Conservation (phyloP, 2,329 filamentous ascomycete species). For the Exserohilum rostratum region DNA sequence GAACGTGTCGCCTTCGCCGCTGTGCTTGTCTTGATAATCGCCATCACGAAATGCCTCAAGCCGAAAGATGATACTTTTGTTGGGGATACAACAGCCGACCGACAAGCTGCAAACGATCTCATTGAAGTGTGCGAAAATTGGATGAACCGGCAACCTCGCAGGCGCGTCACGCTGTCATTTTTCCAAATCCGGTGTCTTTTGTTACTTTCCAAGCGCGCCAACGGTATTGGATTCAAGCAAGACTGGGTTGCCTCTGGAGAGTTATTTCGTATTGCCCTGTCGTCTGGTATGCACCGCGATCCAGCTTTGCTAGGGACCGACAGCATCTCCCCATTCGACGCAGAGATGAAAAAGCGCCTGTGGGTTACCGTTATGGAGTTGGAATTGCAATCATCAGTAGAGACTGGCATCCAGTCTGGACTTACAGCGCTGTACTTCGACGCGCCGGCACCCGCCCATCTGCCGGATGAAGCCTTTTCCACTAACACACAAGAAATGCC, state of each 20-base stretch:
- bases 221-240: conserved; percentile 60
- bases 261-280: conserved; percentile 59
- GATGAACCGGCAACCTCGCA: conserved; percentile 56
- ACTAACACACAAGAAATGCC: conserved; percentile 31
- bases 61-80: conserved; percentile 45
- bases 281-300: conserved; percentile 60
- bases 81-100: conserved; percentile 52
- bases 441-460: conserved; percentile 55
- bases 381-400: conserved; percentile 62
- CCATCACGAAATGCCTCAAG: conserved; percentile 46
- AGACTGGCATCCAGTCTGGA: conserved; percentile 59
- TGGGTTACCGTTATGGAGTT: conserved; percentile 65
- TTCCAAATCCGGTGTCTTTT: conserved; percentile 60
- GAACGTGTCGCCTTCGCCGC: conserved; percentile 46
- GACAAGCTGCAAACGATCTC: conserved; percentile 48
- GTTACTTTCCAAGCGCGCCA: conserved; percentile 57
- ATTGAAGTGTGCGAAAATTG: conserved; percentile 52
- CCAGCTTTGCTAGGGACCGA: conserved; percentile 46
- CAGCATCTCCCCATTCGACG: conserved; percentile 50
- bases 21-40: conserved; percentile 49
- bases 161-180: conserved; percentile 57
- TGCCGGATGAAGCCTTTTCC: conserved; percentile 57
- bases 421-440: conserved; percentile 56
- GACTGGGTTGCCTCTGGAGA: conserved; percentile 59
- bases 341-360: conserved; percentile 61